Conservation (phyloP, 192 early-diverging fungal genomes). For the Coemansia sp. region DNA sequence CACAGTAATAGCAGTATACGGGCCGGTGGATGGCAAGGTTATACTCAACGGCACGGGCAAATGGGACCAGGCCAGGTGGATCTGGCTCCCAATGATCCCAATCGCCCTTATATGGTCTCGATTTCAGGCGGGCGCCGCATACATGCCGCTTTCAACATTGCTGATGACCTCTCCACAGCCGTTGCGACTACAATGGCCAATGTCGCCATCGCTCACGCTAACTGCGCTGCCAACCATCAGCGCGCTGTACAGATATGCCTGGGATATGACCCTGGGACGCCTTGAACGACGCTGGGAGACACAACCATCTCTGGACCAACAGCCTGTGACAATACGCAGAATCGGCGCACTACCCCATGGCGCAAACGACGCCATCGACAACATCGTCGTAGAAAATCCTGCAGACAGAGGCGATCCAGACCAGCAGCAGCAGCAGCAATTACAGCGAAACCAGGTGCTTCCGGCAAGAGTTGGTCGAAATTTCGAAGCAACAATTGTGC, state of each 20-base stretch:
- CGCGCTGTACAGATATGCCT: constrained; percentile 59
- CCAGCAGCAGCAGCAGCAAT: constrained; percentile 17
- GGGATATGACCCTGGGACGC: constrained; percentile 58
- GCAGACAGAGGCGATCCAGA: constrained; percentile 11
- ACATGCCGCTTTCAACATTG: constrained; percentile 66
- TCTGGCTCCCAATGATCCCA: constrained; percentile 63
- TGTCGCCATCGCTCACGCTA: constrained; percentile 63
- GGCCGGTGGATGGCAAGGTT: constrained; percentile 61
- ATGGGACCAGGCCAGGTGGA: constrained; percentile 68
- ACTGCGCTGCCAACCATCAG: constrained; percentile 66
- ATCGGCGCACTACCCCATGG: constrained; percentile 12
- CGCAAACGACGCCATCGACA: neutral
- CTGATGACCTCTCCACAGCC: constrained; percentile 61
- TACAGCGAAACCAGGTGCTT: neutral
- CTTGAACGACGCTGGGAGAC: constrained; percentile 63
- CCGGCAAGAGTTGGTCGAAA: constrained; percentile 20
- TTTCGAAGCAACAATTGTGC: constrained; percentile 59
- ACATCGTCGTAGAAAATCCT: neutral
- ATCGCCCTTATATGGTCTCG: constrained; percentile 65
- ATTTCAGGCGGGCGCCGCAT: constrained; percentile 58
- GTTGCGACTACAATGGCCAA: constrained; percentile 61
- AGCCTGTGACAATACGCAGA: constrained; percentile 20
- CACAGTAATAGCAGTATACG: constrained; percentile 68
- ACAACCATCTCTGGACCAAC: constrained; percentile 33
- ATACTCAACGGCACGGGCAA: constrained; percentile 58